Conservation (phyloP, 208 protist genomes). For the Entamoeba invadens region DNA sequence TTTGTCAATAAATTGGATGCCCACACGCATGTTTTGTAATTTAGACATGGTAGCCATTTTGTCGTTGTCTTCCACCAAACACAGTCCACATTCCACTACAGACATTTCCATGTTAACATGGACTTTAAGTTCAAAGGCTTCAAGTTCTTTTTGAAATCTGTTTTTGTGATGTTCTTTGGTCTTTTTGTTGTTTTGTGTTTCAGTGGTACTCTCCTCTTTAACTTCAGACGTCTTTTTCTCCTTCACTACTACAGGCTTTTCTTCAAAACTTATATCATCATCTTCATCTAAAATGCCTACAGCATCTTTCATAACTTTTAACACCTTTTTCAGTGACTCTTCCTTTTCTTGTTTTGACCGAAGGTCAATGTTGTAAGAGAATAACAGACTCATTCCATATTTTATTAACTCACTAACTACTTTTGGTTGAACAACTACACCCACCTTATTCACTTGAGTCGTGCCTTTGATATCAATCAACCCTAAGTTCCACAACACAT, state of each 20-base stretch:
- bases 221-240: background rate
- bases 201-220: background rate
- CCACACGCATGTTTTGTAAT: background rate
- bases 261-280: background rate
- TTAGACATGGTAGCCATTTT: background rate
- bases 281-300: background rate
- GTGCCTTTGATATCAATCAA: background rate
- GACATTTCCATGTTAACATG: background rate
- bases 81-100: background rate
- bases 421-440: background rate
- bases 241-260: background rate
- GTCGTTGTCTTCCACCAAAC: background rate
- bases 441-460: background rate
- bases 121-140: background rate
- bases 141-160: background rate
- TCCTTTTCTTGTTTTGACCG: background rate
- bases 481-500: background rate
- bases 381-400: background rate
- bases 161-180: too few species aligned
- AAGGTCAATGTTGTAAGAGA: background rate
- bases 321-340: background rate
- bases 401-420: background rate
- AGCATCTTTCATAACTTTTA: background rate
- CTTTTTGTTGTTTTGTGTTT: background rate
- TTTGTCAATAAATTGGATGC: background rate